These are phyloP conservation scores for Lactifluus pinguis DNA, from an alignment of 768 basidiomycete species.

Conservation along the genomic window DNA sequence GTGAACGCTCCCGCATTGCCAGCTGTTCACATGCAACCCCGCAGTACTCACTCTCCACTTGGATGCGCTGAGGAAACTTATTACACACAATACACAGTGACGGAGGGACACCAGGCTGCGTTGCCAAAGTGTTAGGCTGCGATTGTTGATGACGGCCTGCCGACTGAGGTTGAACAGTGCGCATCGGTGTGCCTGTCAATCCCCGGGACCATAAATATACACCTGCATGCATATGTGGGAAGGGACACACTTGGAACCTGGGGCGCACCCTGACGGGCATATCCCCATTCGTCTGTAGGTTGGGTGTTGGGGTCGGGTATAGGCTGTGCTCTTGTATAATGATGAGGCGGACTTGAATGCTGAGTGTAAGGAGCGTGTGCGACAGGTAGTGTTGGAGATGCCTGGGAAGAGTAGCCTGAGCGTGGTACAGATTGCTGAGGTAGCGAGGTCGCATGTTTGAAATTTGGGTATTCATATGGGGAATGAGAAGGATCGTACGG, in stretches of 20 bases:
- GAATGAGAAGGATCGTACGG: too few species aligned
- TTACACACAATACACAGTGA: slow-evolving; percentile 7
- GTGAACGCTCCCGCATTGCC: not conserved
- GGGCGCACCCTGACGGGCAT: not conserved
- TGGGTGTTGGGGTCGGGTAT: not conserved
- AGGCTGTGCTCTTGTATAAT: too few species aligned
- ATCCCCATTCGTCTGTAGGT: not conserved
- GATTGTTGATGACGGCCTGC: not conserved
- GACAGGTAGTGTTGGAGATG: too few species aligned
- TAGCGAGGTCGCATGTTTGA: too few species aligned
- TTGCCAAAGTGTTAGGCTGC: not conserved
- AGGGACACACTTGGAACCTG: not conserved
- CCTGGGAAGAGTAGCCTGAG: too few species aligned
- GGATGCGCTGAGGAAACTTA: not conserved
- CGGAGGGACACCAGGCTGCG: too few species aligned
- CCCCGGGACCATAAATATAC: not conserved
- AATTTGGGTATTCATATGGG: too few species aligned
- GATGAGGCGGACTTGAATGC: not conserved
- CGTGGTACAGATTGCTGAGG: too few species aligned
- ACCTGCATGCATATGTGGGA: not conserved
- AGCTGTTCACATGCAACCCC: slow-evolving; percentile 1
- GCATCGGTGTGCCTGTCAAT: not conserved
- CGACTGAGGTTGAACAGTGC: not conserved
- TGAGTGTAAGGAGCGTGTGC: too few species aligned
- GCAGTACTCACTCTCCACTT: slow-evolving; percentile 1